phyloP scores from a whole-genome alignment of 139 green algal genomes.

The Haematococcus lacustris region DNA sequence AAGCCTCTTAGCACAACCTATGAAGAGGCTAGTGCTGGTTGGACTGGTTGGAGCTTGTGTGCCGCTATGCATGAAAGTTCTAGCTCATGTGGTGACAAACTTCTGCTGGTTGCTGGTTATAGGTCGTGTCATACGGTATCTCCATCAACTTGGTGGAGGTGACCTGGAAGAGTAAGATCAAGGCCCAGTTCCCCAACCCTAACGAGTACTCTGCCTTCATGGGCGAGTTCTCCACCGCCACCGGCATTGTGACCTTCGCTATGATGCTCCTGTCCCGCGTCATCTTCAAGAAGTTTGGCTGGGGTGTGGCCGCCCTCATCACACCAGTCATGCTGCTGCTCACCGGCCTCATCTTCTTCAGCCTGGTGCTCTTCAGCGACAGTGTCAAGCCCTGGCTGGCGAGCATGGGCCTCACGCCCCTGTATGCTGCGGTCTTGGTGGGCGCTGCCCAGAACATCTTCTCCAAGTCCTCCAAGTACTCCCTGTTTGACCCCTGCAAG shows the following conservation, averaged over 20 bases:
- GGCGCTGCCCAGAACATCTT: conserved; percentile 98
- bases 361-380: conserved; percentile 79
- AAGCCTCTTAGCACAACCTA: too few species aligned
- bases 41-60: too few species aligned
- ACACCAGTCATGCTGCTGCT: conserved; percentile 93
- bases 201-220: conserved; percentile 62
- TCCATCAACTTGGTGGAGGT: conserved; percentile 99
- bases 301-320: conserved; percentile 91
- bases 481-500: conserved; percentile 99
- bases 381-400: conserved; percentile 73
- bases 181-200: conserved; percentile 97
- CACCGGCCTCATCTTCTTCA: conserved; percentile 93
- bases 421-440: conserved; percentile 93
- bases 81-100: too few species aligned
- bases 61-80: too few species aligned
- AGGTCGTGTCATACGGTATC: conserved; percentile 94
- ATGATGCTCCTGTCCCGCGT: conserved; percentile 94
- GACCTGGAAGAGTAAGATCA: conserved; percentile 99
- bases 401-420: conserved; percentile 79
- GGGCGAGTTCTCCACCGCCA: conserved; percentile 76
- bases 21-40: too few species aligned
- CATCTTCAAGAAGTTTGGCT: conserved; percentile 96
- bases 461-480: conserved; percentile 96
- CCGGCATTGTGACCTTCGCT: conserved; percentile 87
- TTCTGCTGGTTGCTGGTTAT: too few species aligned